These are phyloP conservation scores for Auricularia cornea DNA, from an alignment of 768 basidiomycete species.

Conservation along the genomic window DNA sequence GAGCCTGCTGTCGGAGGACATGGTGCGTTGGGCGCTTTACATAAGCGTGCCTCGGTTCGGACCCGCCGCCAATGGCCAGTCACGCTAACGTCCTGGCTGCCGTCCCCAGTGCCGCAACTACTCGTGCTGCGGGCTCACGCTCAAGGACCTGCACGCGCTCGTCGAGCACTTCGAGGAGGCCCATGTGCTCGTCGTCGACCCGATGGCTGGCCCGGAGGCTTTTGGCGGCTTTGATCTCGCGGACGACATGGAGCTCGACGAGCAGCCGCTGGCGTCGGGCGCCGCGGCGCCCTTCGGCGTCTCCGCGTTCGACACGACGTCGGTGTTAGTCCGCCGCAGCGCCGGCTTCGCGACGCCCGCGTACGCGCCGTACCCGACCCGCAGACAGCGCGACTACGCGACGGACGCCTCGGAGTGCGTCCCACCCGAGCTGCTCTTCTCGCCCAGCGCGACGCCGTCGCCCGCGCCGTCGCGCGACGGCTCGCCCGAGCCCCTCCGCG, in stretches of 20 bases:
- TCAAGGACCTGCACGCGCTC: constrained; percentile 71
- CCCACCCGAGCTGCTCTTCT: constrained; percentile 3
- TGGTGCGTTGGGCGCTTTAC: constrained; percentile 36
- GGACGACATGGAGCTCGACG: constrained; percentile 79
- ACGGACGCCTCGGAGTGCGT: neutral
- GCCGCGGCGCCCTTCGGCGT: constrained; percentile 46
- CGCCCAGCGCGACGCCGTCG: constrained; percentile 7
- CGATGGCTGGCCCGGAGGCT: constrained; percentile 13
- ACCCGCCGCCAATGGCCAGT: too few species aligned
- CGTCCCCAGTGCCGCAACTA: constrained; percentile 75
- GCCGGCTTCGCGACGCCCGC: constrained; percentile 18
- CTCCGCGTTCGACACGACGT: constrained; percentile 44
- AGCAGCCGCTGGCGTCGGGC: constrained; percentile 41
- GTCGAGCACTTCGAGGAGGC: constrained; percentile 89
- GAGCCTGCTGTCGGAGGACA: constrained; percentile 57
- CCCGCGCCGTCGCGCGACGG: constrained; percentile 4
- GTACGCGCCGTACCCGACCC: constrained; percentile 21
- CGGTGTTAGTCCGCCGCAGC: constrained; percentile 33
- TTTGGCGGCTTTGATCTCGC: constrained; percentile 46
- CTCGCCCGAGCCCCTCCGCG: neutral
- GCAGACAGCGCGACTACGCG: neutral
- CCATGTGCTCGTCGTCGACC: constrained; percentile 66
- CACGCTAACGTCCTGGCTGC: too few species aligned
- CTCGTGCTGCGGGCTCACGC: constrained; percentile 77
- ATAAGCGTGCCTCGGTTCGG: constrained; percentile 2